Evolutionary conservation across 805 yeast species (phyloP).

Genomic region (Saccharomycopsis sp.): DNA sequence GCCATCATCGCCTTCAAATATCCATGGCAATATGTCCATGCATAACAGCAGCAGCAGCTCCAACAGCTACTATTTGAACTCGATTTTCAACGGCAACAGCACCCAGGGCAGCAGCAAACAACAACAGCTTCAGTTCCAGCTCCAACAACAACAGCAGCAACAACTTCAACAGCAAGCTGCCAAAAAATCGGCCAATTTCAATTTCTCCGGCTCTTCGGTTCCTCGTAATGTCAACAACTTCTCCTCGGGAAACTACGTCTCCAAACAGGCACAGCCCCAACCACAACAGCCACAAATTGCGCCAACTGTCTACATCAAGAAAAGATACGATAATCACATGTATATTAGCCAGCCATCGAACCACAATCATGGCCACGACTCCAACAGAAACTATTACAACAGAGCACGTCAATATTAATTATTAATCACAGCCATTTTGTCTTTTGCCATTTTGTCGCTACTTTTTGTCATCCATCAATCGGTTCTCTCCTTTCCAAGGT

Average conservation of each 20-base stretch:
- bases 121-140: conserved; percentile 1
- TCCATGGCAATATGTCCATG: conserved; percentile 21
- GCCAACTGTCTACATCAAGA: background rate
- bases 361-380: background rate
- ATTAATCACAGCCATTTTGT: background rate
- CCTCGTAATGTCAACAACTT: background rate
- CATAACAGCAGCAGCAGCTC: background rate
- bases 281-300: background rate
- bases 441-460: too few relatives aligned
- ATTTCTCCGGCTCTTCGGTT: background rate
- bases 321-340: conserved; percentile 1
- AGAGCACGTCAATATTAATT: background rate
- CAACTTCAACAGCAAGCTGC: conserved; percentile 7
- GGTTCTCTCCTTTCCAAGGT: background rate
- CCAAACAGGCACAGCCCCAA: background rate
- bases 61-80: too few relatives aligned
- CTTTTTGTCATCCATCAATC: background rate
- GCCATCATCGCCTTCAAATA: conserved; percentile 22
- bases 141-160: conserved; percentile 13
- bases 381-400: background rate
- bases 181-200: background rate
- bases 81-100: background rate
- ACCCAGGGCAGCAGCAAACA: conserved; percentile 1
- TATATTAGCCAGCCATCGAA: background rate
- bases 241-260: background rate